Base-by-base conservation (phyloP, 768 basidiomycete species). In the Auricularia heimuer region DNA sequence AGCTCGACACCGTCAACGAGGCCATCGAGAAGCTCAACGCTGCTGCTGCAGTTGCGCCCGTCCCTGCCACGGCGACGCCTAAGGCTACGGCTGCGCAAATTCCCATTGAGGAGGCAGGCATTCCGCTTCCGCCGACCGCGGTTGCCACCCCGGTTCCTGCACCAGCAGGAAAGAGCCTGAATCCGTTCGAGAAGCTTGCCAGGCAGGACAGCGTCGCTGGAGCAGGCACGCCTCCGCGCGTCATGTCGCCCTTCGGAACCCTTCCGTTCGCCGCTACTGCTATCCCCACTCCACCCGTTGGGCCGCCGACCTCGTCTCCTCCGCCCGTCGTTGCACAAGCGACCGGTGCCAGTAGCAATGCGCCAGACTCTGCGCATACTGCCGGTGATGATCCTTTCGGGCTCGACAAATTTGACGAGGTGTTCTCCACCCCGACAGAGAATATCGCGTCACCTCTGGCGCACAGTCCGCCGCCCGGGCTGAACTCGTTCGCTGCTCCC, bases 121-220 rank as follows among this genome's bases (percentile, higher is more conserved):
- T 51, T 18, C 47, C 39, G 37, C 24, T 51, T 12, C 37, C 37
- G 24, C 36, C 58, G 4, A 61, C 39, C 29, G 58, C 58, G 35
- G 63, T 68, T 36, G 74, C 85, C 67, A 81, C 83, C 10, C 68
- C 86, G 29, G 67, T 77, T 3, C 80, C 86, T 68, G 89, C 92
- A n/a, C 82, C 86, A 4, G 74, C 78, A 7, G 70, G 77, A 64
- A 90, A 90, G 78, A 94, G 90, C 70, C 96, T 89, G 71, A 98
- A 98, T 73, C 95, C 94, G 3, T 98, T 98, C 71, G 94, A 92
- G 66, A 79, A 88, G 58, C 74, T 94, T 36, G 78, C 79, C 24
- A 21, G 45, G 21, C 45, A 56, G 54, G 45, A 36, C 37, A 65
- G 60, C 1, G 79, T 81, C 77, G 73, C 80, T 44, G 75, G 68